Conservation (phyloP, 176 grass and related monocot species). For the Rhynchospora breviuscula region DNA sequence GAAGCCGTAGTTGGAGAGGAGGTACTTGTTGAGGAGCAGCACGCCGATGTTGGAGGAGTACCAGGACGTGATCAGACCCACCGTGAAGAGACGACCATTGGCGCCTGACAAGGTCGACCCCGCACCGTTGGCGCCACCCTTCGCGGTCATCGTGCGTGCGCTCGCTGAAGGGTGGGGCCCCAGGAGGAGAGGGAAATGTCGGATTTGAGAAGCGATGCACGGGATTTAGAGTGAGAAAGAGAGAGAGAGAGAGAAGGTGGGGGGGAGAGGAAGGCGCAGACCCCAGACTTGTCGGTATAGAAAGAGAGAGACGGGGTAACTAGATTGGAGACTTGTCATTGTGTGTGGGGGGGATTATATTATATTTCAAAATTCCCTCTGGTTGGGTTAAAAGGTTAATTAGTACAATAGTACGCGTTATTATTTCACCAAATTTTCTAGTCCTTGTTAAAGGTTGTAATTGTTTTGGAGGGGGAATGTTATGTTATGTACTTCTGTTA, state of each 20-base stretch:
- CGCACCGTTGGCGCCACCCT: conserved; percentile 22
- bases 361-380: conserved; percentile 18
- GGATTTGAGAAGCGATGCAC: background rate
- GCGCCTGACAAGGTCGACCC: background rate
- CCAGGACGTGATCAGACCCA: conserved; percentile 48
- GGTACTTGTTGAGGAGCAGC: conserved; percentile 59
- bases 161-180: background rate
- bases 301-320: background rate
- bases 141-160: conserved; percentile 28
- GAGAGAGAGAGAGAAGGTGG: background rate
- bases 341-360: conserved; percentile 11
- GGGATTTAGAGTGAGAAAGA: background rate
- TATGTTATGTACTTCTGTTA: no score
- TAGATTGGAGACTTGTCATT: background rate
- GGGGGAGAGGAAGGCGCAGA: background rate
- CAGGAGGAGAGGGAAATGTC: background rate
- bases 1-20: conserved; percentile 50
- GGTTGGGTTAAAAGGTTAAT: background rate
- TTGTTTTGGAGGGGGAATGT: background rate
- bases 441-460: background rate
- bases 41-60: conserved; percentile 65
- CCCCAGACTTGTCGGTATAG: background rate
- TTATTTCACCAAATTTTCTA: background rate
- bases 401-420: background rate
- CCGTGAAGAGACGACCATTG: conserved; percentile 40